Percentiles rank a stretch among this genome's conserved stretches.
phyloP scores from a whole-genome alignment of 2,329 filamentous ascomycete species.

The Fusarium sp. region DNA sequence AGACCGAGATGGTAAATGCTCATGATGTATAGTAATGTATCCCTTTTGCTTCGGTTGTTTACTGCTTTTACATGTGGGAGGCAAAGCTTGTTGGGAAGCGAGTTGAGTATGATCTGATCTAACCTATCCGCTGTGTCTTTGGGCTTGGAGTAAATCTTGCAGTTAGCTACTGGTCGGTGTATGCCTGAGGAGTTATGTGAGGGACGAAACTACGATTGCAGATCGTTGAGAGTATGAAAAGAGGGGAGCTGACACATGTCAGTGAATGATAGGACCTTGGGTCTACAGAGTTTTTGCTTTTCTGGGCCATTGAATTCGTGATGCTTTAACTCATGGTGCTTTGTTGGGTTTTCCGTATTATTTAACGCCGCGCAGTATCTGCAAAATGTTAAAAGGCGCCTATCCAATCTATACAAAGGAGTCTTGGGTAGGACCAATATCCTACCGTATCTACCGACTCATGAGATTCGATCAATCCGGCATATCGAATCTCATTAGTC shows the following conservation, averaged over 20 bases:
- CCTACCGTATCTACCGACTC: too few relatives aligned
- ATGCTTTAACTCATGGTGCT: too few relatives aligned
- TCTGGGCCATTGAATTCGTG: too few relatives aligned
- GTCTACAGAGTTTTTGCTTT: not conserved
- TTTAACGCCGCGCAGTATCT: too few relatives aligned
- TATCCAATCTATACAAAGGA: too few relatives aligned
- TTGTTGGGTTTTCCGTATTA: too few relatives aligned
- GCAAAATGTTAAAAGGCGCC: too few relatives aligned
- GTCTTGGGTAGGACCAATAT: too few relatives aligned
- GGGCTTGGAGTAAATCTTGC: conserved; percentile 1
- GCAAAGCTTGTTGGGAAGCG: conserved; percentile 9
- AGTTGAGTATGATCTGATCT: not conserved
- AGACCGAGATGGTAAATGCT: not conserved
- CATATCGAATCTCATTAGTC: too few relatives aligned
- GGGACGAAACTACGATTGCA: not conserved
- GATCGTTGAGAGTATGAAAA: not conserved
- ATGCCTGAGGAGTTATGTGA: not conserved
- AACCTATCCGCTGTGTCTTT: not conserved
- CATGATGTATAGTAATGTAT: conserved; percentile 35
- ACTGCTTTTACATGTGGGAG: not conserved
- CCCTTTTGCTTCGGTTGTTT: conserved; percentile 6
- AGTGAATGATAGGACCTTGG: not conserved
- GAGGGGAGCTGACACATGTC: not conserved
- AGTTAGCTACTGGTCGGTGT: not conserved
- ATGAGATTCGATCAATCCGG: too few relatives aligned